Conservation (phyloP, 176 grass and related monocot species). For the Luzula sylvatica region DNA sequence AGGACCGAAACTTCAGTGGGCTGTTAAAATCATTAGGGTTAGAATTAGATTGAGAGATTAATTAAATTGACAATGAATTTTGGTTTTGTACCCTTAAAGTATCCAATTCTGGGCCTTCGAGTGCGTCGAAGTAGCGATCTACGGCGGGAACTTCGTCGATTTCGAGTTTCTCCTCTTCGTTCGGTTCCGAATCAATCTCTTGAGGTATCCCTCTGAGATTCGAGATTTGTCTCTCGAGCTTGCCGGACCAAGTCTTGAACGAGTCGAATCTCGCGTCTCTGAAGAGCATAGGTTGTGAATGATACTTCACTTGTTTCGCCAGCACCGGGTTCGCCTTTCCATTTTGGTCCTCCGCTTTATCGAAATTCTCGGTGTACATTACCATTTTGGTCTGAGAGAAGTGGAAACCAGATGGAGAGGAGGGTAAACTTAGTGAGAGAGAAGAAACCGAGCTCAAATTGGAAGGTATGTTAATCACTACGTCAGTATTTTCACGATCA, state of each 20-base stretch:
- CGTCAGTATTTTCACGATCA: slow-evolving; percentile 14
- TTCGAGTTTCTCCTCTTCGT: slow-evolving; percentile 12
- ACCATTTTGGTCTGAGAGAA: slow-evolving; percentile 29
- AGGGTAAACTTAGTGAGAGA: slow-evolving; percentile 49
- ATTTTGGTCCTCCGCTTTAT: background rate
- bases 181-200: slow-evolving; percentile 11
- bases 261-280: slow-evolving; percentile 61
- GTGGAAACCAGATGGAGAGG: slow-evolving; percentile 61
- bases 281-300: slow-evolving; percentile 54
- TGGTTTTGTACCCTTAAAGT: slow-evolving; percentile 47
- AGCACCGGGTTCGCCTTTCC: slow-evolving; percentile 13
- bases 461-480: slow-evolving; percentile 32
- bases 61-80: background rate
- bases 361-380: background rate
- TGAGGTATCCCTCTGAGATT: slow-evolving; percentile 58
- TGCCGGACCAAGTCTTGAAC: slow-evolving; percentile 93
- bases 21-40: slow-evolving; percentile 16
- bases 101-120: slow-evolving; percentile 92
- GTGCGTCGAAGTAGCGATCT: slow-evolving; percentile 77
- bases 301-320: slow-evolving; percentile 38
- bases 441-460: slow-evolving; percentile 13
- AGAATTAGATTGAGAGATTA: background rate
- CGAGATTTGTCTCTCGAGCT: slow-evolving; percentile 70
- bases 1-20: slow-evolving; percentile 67
- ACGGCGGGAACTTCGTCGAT: slow-evolving; percentile 50